Evolutionary conservation across 495 filamentous ascomycete species (phyloP).

Genomic region (Haplographium delicatum): DNA sequence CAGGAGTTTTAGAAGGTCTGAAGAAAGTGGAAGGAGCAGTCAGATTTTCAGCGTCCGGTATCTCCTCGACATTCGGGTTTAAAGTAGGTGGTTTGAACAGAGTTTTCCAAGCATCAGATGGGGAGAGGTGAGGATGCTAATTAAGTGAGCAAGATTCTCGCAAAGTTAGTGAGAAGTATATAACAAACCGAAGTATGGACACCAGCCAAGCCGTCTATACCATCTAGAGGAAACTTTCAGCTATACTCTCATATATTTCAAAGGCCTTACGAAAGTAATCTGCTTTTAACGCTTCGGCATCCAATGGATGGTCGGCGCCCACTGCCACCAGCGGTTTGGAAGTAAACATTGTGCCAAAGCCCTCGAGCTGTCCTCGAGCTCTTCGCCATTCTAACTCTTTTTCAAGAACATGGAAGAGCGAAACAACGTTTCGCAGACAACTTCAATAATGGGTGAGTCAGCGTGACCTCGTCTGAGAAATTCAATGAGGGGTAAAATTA

Average conservation of each 20-base stretch:
- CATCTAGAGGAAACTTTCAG: slow-evolving; percentile 51
- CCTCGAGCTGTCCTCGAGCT: slow-evolving; percentile 53
- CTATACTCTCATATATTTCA: background rate
- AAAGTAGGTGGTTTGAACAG: slow-evolving; percentile 57
- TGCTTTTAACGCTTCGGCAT: slow-evolving; percentile 74
- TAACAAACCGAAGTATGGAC: slow-evolving; percentile 69
- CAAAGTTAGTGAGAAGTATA: background rate
- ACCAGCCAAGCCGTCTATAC: slow-evolving; percentile 83
- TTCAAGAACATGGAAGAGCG: slow-evolving; percentile 89
- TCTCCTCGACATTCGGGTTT: slow-evolving; percentile 29
- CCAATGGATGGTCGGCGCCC: slow-evolving; percentile 78
- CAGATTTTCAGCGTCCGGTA: slow-evolving; percentile 28
- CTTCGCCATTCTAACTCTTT: slow-evolving; percentile 83
- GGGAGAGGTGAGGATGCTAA: slow-evolving; percentile 83
- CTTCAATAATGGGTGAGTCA: too few species aligned
- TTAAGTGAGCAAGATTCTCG: slow-evolving; percentile 3
- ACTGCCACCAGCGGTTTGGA: slow-evolving; percentile 79
- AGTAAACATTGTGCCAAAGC: slow-evolving; percentile 62
- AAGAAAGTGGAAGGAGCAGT: slow-evolving; percentile 49
- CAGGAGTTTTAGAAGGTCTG: slow-evolving; percentile 61
- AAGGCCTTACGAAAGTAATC: slow-evolving; percentile 80
- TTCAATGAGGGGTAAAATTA: slow-evolving; percentile 27
- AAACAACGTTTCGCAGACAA: slow-evolving; percentile 84
- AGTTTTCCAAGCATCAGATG: slow-evolving; percentile 76
- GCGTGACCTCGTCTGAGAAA: too few species aligned